phyloP scores from a whole-genome alignment of 495 filamentous ascomycete genomes.

The Aspergillus nidulans region DNA sequence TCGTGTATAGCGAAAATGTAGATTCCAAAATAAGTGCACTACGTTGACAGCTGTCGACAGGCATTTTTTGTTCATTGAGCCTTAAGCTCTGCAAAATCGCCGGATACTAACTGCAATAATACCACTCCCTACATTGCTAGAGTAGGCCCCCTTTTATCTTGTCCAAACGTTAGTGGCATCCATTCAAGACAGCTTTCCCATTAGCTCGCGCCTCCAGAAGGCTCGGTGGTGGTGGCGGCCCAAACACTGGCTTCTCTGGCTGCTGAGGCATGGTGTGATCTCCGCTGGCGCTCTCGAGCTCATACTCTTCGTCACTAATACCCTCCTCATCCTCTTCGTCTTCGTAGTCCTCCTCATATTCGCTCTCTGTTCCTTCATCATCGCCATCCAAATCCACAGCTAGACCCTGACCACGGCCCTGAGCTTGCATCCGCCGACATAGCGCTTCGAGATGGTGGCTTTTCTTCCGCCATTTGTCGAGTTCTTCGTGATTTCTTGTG shows the following conservation, averaged over 20 bases:
- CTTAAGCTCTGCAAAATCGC: background rate
- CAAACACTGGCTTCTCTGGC: conserved; percentile 47
- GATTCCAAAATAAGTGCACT: conserved; percentile 8
- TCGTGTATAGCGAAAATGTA: conserved; percentile 6
- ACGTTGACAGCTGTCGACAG: conserved; percentile 1
- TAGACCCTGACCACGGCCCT: conserved; percentile 66
- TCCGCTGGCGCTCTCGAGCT: conserved; percentile 53
- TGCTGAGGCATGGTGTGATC: conserved; percentile 27
- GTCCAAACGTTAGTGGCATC: conserved; percentile 29
- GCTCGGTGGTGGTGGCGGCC: conserved; percentile 54
- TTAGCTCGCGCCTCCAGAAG: conserved; percentile 43
- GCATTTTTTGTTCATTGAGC: background rate
- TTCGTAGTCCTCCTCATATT: conserved; percentile 67
- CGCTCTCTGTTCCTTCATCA: conserved; percentile 65
- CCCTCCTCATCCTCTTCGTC: conserved; percentile 73
- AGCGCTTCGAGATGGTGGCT: conserved; percentile 89
- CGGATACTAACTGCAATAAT: background rate
- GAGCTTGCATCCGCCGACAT: conserved; percentile 89
- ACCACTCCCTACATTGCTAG: background rate
- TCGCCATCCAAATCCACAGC: conserved; percentile 61
- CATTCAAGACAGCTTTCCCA: conserved; percentile 45
- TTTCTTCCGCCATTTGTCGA: conserved; percentile 79
- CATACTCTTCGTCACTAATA: conserved; percentile 62
- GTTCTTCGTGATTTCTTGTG: conserved; percentile 71
- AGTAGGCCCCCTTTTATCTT: background rate